Base-by-base conservation (phyloP, 768 basidiomycete genomes). In the Basidioascus undulatus region DNA sequence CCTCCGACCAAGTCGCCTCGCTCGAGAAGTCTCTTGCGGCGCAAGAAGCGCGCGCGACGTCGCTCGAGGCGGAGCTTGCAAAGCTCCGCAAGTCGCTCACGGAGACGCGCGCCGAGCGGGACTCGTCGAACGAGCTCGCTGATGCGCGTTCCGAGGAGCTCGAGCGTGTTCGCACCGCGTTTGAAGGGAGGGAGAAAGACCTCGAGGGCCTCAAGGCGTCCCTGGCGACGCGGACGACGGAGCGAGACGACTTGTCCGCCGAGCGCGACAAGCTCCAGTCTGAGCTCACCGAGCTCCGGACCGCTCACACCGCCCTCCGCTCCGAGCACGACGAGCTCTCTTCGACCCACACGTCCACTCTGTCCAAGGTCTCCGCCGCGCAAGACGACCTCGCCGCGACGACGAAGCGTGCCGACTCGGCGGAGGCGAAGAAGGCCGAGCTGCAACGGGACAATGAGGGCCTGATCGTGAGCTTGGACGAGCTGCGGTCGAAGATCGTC, bases 401-500 rank as follows among this genome's bases (percentile, higher is more conserved):
- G 8, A 65, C 60, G 31, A 65, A 72, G 40, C 74, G 78, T 4
- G 75, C 72, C 5, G 74, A 78, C 31, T 74, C 75, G 47, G 75
- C 77, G 0, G 80, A 83, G 55, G 64, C 61, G 49, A 71, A 61
- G 4, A 75, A 79, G 50, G 68, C 68, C 51, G 72, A 69, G 45
- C 64, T 86, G 6, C 82, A 82, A 51, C 61, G 62, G 0, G 82
- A 84, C 56, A 80, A 82, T 31, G 71, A 36, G 31, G 32, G 32
- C 39, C 65, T 86, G 27, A 69, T 84, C 72, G 69, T 66, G 23
- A 72, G 76, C 15, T 58, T 84, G 43, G 74, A 82, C 47, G 80
- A 84, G 57, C 76, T 83, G 72, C 69, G 76, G 25, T 70, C 78
- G 32, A 84, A 83, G 61, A 71, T 83, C 46, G 72, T 82, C n/a